Conservation (phyloP, 768 basidiomycete species). For the Macrolepiota albuminosa region DNA sequence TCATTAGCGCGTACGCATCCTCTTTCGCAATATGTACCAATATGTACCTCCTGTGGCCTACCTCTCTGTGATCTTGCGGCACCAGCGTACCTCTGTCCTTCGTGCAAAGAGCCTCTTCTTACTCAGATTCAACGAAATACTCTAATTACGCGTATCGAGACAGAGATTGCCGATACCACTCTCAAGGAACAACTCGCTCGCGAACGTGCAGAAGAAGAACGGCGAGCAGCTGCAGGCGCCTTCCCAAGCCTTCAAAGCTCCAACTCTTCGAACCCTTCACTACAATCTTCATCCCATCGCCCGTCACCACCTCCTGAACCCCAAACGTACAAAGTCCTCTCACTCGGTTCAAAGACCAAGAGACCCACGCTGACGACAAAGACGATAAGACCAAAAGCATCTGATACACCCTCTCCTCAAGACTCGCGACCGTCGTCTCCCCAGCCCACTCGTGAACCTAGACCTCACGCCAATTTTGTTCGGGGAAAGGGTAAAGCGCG, state of each 20-base stretch:
- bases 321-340: slow-evolving; percentile 49
- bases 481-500: slow-evolving; percentile 34
- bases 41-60: slow-evolving; percentile 57
- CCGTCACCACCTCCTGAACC: slow-evolving; percentile 13
- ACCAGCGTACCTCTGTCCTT: slow-evolving; percentile 52
- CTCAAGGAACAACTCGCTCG: slow-evolving; percentile 45
- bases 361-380: slow-evolving; percentile 53
- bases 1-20: slow-evolving; percentile 48
- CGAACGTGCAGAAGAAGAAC: slow-evolving; percentile 42
- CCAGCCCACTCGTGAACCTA: slow-evolving; percentile 29
- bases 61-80: slow-evolving; percentile 56
- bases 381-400: slow-evolving; percentile 26
- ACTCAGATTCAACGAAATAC: slow-evolving; percentile 23
- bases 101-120: slow-evolving; percentile 40
- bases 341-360: slow-evolving; percentile 47
- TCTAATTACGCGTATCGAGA: slow-evolving; percentile 40
- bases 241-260: slow-evolving; percentile 47
- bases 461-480: slow-evolving; percentile 29
- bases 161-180: slow-evolving; percentile 37
- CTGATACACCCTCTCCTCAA: slow-evolving; percentile 17
- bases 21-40: slow-evolving; percentile 51
- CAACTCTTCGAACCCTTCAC: slow-evolving; percentile 2
- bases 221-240: slow-evolving; percentile 47
- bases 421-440: slow-evolving; percentile 28
- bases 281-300: neutral